Evolutionary conservation across 352 stramenopile genomes (phyloP), one percentile per base, ranked within the genome.

Genomic region (Hyphochytrium catenoides): DNA sequence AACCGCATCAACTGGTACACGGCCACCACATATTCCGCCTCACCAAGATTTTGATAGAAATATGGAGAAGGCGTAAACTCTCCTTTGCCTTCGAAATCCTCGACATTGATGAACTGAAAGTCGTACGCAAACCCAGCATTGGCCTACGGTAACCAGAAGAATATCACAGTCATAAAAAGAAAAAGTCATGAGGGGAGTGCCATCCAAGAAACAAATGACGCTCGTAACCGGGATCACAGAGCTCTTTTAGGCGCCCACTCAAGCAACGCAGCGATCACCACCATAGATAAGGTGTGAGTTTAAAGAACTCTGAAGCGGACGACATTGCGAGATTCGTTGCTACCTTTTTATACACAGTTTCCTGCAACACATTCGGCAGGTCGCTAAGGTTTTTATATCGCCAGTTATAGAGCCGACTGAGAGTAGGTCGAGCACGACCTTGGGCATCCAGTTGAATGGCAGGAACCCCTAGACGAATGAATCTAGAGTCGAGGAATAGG

Each of bases 21-120:
- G 2, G 71, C 74, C 21, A 95, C 70, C 7, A 89, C 51, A 42
- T 91, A 95, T 21, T 91, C 75, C 5, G 86, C 88, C 47, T 97
- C 86, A 22, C 74, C 73, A 23, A 92, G 46, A 47, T 97, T 96
- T 55, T 95, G 82, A 40, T 83, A 92, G 32, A 75, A 84, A 41
- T 81, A 79, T 15, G 74, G 59, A 22, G 54, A 77, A 22, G 50
- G 63, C 12, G 44, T 62, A 45, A 35, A 49, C 56, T 79, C 89
- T 55, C 51, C 62, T 52, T 48, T 51, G 35, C 44, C 46, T 51
- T 5, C 43, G 34, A 20, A 68, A 39, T 35, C 9, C 18, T 62
- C 51, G 8, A 87, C 72, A 52, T 95, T 64, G 23, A 95, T 63
- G 19, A 94, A 49, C 49, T 95, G 86, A 36, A 65, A 79, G 22